Evolutionary conservation across 2,329 filamentous ascomycete species (phyloP).

Genomic region (Taxawa tesnikishii): DNA sequence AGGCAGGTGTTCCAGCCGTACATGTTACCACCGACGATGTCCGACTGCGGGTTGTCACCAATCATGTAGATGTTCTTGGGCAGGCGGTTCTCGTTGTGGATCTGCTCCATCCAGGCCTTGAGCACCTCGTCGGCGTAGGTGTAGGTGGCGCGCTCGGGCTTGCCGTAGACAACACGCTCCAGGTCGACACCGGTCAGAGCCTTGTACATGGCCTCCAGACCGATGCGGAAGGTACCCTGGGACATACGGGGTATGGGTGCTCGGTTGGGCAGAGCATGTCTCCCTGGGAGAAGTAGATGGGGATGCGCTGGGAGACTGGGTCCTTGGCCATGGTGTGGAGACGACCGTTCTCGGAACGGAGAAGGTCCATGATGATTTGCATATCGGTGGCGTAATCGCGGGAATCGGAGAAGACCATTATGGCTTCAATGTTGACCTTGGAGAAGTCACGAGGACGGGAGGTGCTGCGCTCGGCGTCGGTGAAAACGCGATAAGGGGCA

Average conservation of each 20-base stretch:
- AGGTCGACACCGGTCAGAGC: slow-evolving; percentile 56
- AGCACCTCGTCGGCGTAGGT: slow-evolving; percentile 67
- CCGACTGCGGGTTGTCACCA: slow-evolving; percentile 61
- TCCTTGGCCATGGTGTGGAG: slow-evolving; percentile 54
- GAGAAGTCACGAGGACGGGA: slow-evolving; percentile 60
- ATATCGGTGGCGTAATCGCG: slow-evolving; percentile 64
- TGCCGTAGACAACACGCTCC: slow-evolving; percentile 65
- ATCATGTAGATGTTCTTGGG: slow-evolving; percentile 66
- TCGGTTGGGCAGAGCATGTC: slow-evolving; percentile 46
- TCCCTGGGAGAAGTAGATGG: slow-evolving; percentile 61
- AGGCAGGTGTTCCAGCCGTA: slow-evolving; percentile 74
- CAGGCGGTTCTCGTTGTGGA: slow-evolving; percentile 59
- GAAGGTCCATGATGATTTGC: slow-evolving; percentile 64
- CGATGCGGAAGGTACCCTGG: slow-evolving; percentile 64
- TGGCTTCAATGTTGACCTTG: slow-evolving; percentile 60
- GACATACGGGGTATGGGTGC: slow-evolving; percentile 54
- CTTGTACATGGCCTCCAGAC: slow-evolving; percentile 62
- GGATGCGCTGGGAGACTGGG: slow-evolving; percentile 53
- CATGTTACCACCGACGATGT: slow-evolving; percentile 67
- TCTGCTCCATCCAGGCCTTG: slow-evolving; percentile 60
- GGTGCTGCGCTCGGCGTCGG: slow-evolving; percentile 52
- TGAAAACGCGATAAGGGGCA: slow-evolving; percentile 57
- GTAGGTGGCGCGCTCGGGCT: slow-evolving; percentile 65
- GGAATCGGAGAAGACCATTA: slow-evolving; percentile 63
- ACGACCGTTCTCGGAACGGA: slow-evolving; percentile 55